phyloP scores from a whole-genome alignment of 1,284 basidiomycete genomes.

The Ustilago cynodontis region DNA sequence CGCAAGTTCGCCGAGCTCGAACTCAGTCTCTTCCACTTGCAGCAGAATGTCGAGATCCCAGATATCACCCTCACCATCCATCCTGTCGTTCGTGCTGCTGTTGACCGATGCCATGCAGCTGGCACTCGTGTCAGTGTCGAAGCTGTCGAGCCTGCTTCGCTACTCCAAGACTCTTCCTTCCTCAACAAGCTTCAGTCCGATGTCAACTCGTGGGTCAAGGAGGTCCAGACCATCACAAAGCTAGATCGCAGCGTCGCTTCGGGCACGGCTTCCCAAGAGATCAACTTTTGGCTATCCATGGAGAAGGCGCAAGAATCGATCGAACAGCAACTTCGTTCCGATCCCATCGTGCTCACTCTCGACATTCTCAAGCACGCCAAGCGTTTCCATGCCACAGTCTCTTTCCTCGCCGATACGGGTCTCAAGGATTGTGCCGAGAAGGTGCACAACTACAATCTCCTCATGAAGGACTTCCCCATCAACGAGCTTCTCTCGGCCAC shows the following conservation, averaged over 20 bases:
- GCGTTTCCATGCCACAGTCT: conserved; percentile 95
- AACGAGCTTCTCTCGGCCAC: conserved; percentile 96
- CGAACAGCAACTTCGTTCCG: conserved; percentile 88
- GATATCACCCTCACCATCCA: conserved; percentile 94
- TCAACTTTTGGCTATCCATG: conserved; percentile 97
- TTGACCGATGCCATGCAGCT: conserved; percentile 73
- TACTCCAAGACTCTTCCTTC: conserved; percentile 88
- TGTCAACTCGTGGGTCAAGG: conserved; percentile 98
- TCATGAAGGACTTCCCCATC: conserved; percentile 99
- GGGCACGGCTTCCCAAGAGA: conserved; percentile 96
- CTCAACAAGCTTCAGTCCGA: conserved; percentile 93
- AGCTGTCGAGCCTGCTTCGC: conserved; percentile 77
- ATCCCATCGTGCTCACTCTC: conserved; percentile 91
- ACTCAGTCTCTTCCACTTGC: conserved; percentile 92
- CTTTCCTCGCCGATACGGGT: conserved; percentile 97
- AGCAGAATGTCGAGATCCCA: conserved; percentile 99
- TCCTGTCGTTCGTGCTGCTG: conserved; percentile 86
- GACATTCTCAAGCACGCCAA: conserved; percentile 95
- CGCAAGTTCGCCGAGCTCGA: conserved; percentile 99
- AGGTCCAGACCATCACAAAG: conserved; percentile 95
- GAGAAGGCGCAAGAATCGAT: conserved; percentile 93
- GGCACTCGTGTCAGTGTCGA: conserved; percentile 80
- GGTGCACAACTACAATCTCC: conserved; percentile 80
- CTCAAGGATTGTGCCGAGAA: conserved; percentile 76
- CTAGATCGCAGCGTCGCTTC: conserved; percentile 89